Percentiles rank a stretch among this genome's conserved stretches.
Evolutionary conservation across 257 asterid genomes (phyloP).

Genomic region (Rehmannia glutinosa): DNA sequence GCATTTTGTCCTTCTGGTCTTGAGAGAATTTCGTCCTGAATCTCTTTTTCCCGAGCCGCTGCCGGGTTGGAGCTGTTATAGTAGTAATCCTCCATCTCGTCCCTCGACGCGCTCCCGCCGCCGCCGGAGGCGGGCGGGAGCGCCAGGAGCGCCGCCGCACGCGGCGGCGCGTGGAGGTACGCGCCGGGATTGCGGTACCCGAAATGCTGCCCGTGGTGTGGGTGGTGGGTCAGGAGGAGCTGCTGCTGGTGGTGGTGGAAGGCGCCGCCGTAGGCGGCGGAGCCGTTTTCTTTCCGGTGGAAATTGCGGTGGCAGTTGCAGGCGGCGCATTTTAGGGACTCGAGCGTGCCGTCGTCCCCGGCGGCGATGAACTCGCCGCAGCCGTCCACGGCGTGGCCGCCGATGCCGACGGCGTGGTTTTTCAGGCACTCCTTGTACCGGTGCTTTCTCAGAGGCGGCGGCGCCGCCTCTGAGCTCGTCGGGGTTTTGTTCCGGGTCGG

Average conservation of each 20-base stretch:
- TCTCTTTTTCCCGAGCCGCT: conserved; percentile 52
- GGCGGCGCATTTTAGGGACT: conserved; percentile 69
- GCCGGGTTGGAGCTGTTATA: conserved; percentile 28
- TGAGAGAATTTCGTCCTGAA: conserved; percentile 51
- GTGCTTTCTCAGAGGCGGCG: conserved; percentile 36
- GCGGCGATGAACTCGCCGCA: conserved; percentile 76
- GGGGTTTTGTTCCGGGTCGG: conserved; percentile 31
- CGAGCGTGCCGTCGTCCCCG: conserved; percentile 61
- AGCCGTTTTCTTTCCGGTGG: conserved; percentile 54
- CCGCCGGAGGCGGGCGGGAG: conserved; percentile 68
- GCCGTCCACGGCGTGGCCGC: conserved; percentile 76
- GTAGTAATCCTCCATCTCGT: conserved; percentile 49
- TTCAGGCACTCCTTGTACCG: conserved; percentile 60
- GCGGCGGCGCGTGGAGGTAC: conserved; percentile 45
- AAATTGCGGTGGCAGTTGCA: conserved; percentile 82
- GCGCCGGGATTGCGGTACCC: conserved; percentile 50
- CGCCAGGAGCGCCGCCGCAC: conserved; percentile 38
- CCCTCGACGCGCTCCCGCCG: conserved; percentile 29
- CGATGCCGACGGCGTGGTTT: conserved; percentile 71
- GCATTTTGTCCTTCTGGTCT: conserved; percentile 79
- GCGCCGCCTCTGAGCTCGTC: conserved; percentile 19
- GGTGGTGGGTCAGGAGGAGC: conserved; percentile 36
- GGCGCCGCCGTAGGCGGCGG: conserved; percentile 10
- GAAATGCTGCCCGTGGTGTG: conserved; percentile 30
- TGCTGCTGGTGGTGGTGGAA: conserved; percentile 33